These are phyloP conservation scores for Naumovozyma dairenensis DNA, from an alignment of 805 yeast genomes.

Conservation along the genomic window DNA sequence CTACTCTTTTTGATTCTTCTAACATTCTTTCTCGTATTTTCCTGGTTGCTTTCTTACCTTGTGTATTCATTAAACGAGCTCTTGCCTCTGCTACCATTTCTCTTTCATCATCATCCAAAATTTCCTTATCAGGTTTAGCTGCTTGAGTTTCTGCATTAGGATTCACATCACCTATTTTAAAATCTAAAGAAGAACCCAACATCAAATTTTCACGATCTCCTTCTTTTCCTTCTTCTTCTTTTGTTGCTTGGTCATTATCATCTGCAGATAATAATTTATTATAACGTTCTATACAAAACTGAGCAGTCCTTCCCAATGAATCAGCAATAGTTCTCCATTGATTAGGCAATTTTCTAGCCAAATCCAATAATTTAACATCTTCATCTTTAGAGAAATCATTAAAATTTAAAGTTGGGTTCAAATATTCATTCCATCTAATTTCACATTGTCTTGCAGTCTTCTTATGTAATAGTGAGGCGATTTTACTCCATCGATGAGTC, in stretches of 20 bases:
- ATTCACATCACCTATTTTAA: conserved; percentile 48
- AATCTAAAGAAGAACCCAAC: conserved; percentile 29
- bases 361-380: conserved; percentile 57
- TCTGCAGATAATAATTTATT: conserved; percentile 43
- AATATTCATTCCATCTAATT: conserved; percentile 84
- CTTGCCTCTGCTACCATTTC: conserved; percentile 94
- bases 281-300: conserved; percentile 77
- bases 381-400: conserved; percentile 65
- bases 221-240: conserved; percentile 28
- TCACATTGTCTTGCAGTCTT: conserved; percentile 89
- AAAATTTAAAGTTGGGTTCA: conserved; percentile 62
- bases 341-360: conserved; percentile 70
- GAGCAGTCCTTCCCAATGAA: conserved; percentile 72
- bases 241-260: too few relatives aligned
- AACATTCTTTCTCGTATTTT: conserved; percentile 78
- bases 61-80: conserved; percentile 83
- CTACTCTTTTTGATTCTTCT: conserved; percentile 66
- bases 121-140: conserved; percentile 72
- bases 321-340: conserved; percentile 94
- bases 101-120: conserved; percentile 75
- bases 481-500: conserved; percentile 87
- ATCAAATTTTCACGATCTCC: conserved; percentile 17
- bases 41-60: conserved; percentile 89
- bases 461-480: conserved; percentile 72
- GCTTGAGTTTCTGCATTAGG: conserved; percentile 67